phyloP scores from a whole-genome alignment of 495 filamentous ascomycete genomes.

The Xylaria grammica region DNA sequence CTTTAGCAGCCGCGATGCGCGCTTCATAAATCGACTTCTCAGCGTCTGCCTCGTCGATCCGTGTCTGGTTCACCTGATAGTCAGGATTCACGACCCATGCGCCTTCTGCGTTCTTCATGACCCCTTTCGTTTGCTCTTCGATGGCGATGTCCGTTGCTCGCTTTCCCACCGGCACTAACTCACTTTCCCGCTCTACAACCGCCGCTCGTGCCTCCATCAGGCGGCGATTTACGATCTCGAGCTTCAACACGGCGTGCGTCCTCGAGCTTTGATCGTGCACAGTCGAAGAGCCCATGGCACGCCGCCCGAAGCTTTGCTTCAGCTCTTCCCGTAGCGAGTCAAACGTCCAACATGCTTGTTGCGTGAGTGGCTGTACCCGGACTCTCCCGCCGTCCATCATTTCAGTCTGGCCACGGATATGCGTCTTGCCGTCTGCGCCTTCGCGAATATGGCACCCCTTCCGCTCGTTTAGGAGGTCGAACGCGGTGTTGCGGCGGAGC shows the following conservation, averaged over 20 bases:
- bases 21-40: background rate
- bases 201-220: too few relatives aligned
- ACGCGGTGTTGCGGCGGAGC: background rate
- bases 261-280: background rate
- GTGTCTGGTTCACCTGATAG: background rate
- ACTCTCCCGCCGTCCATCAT: background rate
- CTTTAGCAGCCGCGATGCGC: background rate
- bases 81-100: background rate
- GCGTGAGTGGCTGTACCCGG: background rate
- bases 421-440: background rate
- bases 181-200: too few relatives aligned
- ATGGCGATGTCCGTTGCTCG: too few relatives aligned
- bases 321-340: background rate
- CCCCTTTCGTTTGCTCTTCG: too few relatives aligned
- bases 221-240: background rate
- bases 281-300: background rate
- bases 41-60: background rate
- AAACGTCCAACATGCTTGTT: background rate
- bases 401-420: background rate
- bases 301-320: background rate
- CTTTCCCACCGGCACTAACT: too few relatives aligned
- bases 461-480: background rate
- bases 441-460: background rate
- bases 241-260: background rate
- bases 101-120: background rate